Conservation (phyloP, 305 asterid species). For the Rubia tinctorum region DNA sequence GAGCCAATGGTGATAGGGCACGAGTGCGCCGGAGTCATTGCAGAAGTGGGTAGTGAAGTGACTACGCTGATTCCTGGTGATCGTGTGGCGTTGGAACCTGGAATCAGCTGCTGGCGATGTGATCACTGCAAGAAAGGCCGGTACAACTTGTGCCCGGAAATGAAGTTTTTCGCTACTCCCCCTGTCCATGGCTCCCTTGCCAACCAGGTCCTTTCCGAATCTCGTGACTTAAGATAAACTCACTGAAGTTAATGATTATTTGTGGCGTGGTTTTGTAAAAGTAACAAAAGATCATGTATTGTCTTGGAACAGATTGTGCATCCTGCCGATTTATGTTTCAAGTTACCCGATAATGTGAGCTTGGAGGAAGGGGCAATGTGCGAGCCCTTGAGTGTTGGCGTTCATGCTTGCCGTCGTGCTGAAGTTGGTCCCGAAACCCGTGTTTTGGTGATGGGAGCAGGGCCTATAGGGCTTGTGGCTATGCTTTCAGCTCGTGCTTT, state of each 20-base stretch:
- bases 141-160: conserved; percentile 78
- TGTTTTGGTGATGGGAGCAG: conserved; percentile 89
- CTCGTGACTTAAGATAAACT: background rate
- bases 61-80: conserved; percentile 67
- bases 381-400: conserved; percentile 90
- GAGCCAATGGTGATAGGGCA: conserved; percentile 98
- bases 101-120: conserved; percentile 85
- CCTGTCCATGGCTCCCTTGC: conserved; percentile 94
- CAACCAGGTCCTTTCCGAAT: conserved; percentile 48
- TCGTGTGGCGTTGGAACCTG: conserved; percentile 84
- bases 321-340: conserved; percentile 69
- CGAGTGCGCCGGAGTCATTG: conserved; percentile 88
- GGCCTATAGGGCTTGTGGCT: conserved; percentile 83
- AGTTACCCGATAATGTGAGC: conserved; percentile 74
- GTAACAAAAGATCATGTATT: background rate
- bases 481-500: conserved; percentile 88
- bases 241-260: background rate
- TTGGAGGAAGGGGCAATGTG: conserved; percentile 96
- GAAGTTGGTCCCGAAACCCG: conserved; percentile 74
- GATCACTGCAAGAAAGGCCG: conserved; percentile 78
- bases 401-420: conserved; percentile 89
- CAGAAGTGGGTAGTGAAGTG: conserved; percentile 77
- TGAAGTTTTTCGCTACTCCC: conserved; percentile 89
- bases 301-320: conserved; percentile 12
- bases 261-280: background rate